Base-by-base conservation (phyloP, 805 yeast species). In the Monosporozyma yasuniensis region DNA sequence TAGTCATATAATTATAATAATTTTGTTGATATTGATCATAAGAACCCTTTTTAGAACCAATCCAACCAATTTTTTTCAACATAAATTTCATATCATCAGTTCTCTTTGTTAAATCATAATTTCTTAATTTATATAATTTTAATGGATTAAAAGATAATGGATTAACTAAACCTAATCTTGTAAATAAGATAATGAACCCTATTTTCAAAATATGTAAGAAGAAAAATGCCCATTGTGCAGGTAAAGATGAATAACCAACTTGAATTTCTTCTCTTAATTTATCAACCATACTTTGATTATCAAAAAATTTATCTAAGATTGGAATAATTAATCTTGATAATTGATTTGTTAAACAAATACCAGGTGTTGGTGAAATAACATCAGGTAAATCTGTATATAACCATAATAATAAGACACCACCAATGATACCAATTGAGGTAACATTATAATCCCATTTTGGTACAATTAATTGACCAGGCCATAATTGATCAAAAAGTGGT, bases 321-420 rank as follows among this genome's bases (percentile, higher is more conserved):
- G 64, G 64, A 23, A 74, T 59, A 2, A 71, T 21, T 23, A 56
- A 52, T 48, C 61, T 68, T 5, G 76, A 68, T 25, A 80, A 50
- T 56, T 80, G 78, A 59, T 81, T 83, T 10, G 95, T 84, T 50
- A 88, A 69, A 56, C 90, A 84, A 50, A 81, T 76, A 22, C 96
- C 96, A 0, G 98, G 98, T 3, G 98, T 91, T 45, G 97, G 97
- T 34, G 90, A 79, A 48, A 88, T 72, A 58, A 73, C 77, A 61
- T 88, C 96, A 1, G 99, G 99, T 64, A 93, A 75, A 70, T 93
- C 98, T 1, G 96, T 82, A 67, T 90, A 93, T 52, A 93, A 76
- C 98, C 99, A 93, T 16, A 70, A 68, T 9, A 76, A 47, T 58
- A 87, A 68, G 3, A 67, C 47, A 1, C 44, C 27, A 3, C 50